Percentiles rank a stretch among this genome's conserved stretches.
phyloP scores from a whole-genome alignment of 2,329 filamentous ascomycete species.

The Massarina eburnea region DNA sequence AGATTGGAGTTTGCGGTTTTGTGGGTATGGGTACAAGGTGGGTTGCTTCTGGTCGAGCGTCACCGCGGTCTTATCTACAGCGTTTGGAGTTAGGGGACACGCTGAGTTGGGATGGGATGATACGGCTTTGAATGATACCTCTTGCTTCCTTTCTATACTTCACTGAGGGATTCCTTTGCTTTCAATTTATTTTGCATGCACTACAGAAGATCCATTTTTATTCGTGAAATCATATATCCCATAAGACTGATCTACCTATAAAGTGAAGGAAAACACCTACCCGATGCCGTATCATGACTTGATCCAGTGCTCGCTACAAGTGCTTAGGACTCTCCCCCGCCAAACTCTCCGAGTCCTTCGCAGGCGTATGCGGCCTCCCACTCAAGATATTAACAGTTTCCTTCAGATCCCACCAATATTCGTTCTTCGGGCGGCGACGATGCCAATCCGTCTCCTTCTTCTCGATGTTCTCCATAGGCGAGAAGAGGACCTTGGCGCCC shows the following conservation, averaged over 20 bases:
- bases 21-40: no score
- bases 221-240: no score
- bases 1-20: not conserved
- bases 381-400: conserved; percentile 81
- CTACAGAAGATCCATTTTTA: no score
- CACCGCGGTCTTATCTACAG: not conserved
- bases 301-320: no score
- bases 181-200: not conserved
- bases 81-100: no score
- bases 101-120: conserved; percentile 1
- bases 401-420: conserved; percentile 83
- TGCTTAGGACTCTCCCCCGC: not conserved
- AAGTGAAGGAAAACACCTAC: no score
- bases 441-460: conserved; percentile 87
- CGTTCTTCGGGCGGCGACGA: conserved; percentile 77
- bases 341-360: not conserved
- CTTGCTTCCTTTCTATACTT: not conserved
- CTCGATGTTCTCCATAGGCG: conserved; percentile 78
- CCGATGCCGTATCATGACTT: no score
- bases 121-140: conserved; percentile 3
- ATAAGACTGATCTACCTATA: no score
- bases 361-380: conserved; percentile 48
- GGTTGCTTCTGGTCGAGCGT: no score
- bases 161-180: not conserved
- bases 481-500: conserved; percentile 87